Base-by-base conservation (phyloP, 179 eudicot genomes). In the Carnegiea gigantea region DNA sequence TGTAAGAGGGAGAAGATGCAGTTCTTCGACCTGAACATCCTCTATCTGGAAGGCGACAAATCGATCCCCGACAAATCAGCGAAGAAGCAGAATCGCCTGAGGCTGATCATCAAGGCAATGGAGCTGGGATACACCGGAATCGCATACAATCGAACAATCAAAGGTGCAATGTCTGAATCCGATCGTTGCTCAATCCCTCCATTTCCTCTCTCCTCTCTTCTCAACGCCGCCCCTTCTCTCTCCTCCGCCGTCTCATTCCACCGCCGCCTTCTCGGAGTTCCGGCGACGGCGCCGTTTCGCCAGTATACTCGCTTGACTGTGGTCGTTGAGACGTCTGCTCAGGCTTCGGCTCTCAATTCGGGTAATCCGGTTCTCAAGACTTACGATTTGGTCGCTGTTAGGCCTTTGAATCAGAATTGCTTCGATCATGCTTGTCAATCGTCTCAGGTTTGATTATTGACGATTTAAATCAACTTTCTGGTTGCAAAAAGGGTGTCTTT, bases 41-140 rank as follows among this genome's bases (percentile, higher is more conserved):
- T 95, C 21, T 92, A 91, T 83, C 36, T 62, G 9, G 93, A 92
- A 83, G 86, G 88, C 60, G 89, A 82, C 12, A 85, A 84, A 21
- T 64, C 87, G 33, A 20, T 59, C 81, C 8, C 80, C 67, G 86
- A 87, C 77, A 89, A 81, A 57, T 23, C 89, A 46, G 73, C 84
- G 23, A 80, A 79, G 36, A 89, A 90, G 84, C 67, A 89, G 43
- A 77, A 49, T 21, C 97, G 97, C 17, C 77, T 94, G 0, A 90
- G 91, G 73, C 90, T 91, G 59, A 73, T 78, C 10, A 89, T 89
- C 26, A 90, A 91, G 79, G 85, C 94, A 21, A 86, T 90, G 84
- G 93, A 91, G 81, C 86, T 95, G 0, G 98, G 98, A n/a, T 95
- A 92, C 90, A 79, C 97, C 0, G 99, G 95, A 12, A 82, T 90